These are phyloP conservation scores for Pseudogymnoascus sp. DNA, from an alignment of 2,329 filamentous ascomycete species.

Conservation along the genomic window DNA sequence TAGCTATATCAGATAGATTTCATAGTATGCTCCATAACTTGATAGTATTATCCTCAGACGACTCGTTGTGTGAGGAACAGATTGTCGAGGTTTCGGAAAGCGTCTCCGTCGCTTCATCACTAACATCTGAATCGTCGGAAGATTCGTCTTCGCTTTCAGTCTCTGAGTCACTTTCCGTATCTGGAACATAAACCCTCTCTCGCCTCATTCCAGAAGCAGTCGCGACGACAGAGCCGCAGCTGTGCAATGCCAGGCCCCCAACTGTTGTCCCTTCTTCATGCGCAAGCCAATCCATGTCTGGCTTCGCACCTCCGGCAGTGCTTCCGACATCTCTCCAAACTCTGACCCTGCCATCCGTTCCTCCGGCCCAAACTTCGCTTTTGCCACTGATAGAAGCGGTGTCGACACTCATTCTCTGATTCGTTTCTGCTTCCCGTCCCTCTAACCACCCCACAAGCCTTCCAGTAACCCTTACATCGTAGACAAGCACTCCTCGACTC, in stretches of 20 bases:
- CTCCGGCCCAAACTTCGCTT: constrained; percentile 53
- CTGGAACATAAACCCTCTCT: background rate
- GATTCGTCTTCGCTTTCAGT: constrained; percentile 15
- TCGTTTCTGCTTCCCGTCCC: constrained; percentile 41
- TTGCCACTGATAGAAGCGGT: constrained; percentile 37
- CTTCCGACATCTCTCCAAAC: constrained; percentile 51
- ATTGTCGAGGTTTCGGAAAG: background rate
- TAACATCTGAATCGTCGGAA: constrained; percentile 12
- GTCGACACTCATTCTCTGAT: constrained; percentile 49
- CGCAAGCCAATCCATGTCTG: constrained; percentile 26
- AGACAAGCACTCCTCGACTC: constrained; percentile 47
- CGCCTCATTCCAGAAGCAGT: constrained; percentile 27
- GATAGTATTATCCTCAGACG: constrained; percentile 34
- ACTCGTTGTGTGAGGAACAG: background rate
- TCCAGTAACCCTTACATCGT: constrained; percentile 52
- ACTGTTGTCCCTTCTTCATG: constrained; percentile 23
- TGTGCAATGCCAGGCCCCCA: constrained; percentile 18
- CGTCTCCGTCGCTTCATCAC: constrained; percentile 3
- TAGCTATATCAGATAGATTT: constrained; percentile 7
- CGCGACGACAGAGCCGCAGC: constrained; percentile 26
- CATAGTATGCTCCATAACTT: constrained; percentile 37
- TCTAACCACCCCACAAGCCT: constrained; percentile 45
- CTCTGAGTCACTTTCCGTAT: constrained; percentile 6
- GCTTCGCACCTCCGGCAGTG: constrained; percentile 31
- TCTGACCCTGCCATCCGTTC: constrained; percentile 42